Evolutionary conservation across 1,284 basidiomycete genomes (phyloP), one percentile per base, ranked within the genome.

Genomic region (Microbotryomycetes sp.): DNA sequence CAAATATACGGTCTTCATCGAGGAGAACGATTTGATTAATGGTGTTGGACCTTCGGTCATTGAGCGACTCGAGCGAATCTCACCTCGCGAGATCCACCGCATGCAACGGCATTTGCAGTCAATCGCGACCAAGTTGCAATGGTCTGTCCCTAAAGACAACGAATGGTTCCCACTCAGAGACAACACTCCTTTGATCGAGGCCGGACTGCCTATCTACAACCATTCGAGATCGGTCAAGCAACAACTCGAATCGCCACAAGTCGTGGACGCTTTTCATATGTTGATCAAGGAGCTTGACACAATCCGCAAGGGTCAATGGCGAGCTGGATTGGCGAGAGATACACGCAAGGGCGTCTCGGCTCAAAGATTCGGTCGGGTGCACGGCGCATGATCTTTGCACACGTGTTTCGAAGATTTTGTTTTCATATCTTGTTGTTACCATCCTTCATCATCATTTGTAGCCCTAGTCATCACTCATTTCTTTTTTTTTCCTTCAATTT

Each of bases 21-120:
- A 68, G 42, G 67, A 68, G 58, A 58, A 65, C 56, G 64, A 62
- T 32, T 19, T 66, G 15, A 49, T 66, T 36, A 58, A 63, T 31
- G 58, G 57, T 19, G 30, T 46, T 19, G 66, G 64, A 3, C 61
- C 54, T 3, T 52, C 59, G 14, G 50, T 68, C 59, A 56, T 68
- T 29, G 30, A 60, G 14, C 59, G 54, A 14, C 64, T 68, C 31
- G 58, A 62, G 29, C 29, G 30, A 1, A 54, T 68, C 60, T 14
- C 57, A 19, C 31, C 52, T 9, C 12, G 29, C 56, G 54, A 60
- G n/a, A 36, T 68, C 28, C 55, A 59, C 4, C 48, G 56, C 28
- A 62, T 64, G 64, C 64, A 65, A 50, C 57, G 56, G 12, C 62
- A 66, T 56, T 42, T 68, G 36, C 25, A 29, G 22, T 25, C 49